Evolutionary conservation across 2,329 filamentous ascomycete species (phyloP).

Genomic region (Xylaria sp.): DNA sequence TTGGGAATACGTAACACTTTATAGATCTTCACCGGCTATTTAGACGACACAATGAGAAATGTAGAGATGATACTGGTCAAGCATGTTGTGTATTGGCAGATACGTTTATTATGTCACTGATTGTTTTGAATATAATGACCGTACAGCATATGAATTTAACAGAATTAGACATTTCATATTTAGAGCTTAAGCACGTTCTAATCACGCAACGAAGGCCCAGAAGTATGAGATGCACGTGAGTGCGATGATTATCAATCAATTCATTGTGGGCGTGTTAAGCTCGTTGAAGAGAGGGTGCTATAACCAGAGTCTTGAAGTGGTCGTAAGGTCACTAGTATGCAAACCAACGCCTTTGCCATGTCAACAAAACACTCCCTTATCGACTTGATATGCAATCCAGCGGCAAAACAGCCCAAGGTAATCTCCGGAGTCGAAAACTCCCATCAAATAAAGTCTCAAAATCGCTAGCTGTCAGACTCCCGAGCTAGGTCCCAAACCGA

Average conservation of each 20-base stretch:
- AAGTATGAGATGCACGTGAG: background rate
- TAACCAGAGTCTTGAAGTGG: background rate
- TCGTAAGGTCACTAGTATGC: background rate
- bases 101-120: background rate
- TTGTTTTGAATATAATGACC: conserved; percentile 3
- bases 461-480: conserved; percentile 10
- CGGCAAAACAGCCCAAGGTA: conserved; percentile 3
- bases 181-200: background rate
- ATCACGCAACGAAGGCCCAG: background rate
- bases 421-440: conserved; percentile 14
- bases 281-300: background rate
- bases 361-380: background rate
- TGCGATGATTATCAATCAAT: conserved; percentile 16
- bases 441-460: background rate
- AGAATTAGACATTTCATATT: background rate
- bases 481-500: conserved; percentile 6
- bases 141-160: background rate
- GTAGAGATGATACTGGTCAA: conserved; percentile 16
- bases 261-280: conserved; percentile 9
- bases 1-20: background rate
- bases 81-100: background rate
- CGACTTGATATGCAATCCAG: conserved; percentile 2
- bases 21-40: background rate
- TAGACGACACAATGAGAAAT: conserved; percentile 21
- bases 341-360: background rate